Conservation (phyloP, 768 basidiomycete genomes). For the Suillus placidus region DNA sequence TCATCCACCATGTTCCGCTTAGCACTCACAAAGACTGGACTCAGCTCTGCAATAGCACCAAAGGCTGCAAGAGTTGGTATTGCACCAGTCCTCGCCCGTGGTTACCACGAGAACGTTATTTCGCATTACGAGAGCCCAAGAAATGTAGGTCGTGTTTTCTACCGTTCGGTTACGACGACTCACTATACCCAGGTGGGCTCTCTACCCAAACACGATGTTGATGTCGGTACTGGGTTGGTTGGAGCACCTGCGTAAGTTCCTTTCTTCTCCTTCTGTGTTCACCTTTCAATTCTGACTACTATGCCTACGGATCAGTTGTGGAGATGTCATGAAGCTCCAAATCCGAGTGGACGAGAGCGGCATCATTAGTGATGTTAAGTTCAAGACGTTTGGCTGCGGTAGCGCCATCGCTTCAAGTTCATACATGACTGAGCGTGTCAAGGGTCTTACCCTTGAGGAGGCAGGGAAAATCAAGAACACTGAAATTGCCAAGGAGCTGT, state of each 20-base stretch:
- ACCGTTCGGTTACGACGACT: conserved; percentile 51
- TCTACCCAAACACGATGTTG: conserved; percentile 84
- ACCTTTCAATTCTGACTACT: conserved; percentile 19
- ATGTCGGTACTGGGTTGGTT: conserved; percentile 97
- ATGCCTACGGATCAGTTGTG: conserved; percentile 60
- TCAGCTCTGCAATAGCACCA: conserved; percentile 48
- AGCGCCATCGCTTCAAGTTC: conserved; percentile 97
- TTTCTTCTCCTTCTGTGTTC: conserved; percentile 1
- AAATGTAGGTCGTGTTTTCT: conserved; percentile 64
- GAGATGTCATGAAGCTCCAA: conserved; percentile 99
- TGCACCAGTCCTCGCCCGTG: conserved; percentile 61
- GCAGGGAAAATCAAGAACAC: conserved; percentile 98
- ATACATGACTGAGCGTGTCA: conserved; percentile 99
- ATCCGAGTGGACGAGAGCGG: conserved; percentile 95
- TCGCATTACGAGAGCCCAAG: conserved; percentile 97
- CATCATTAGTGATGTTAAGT: conserved; percentile 97
- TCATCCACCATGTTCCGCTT: conserved; percentile 70
- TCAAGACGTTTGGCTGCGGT: conserved; percentile 99
- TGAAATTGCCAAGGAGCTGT: conserved; percentile 97
- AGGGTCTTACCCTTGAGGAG: conserved; percentile 89
- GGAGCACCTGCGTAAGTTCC: conserved; percentile 89
- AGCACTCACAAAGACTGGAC: conserved; percentile 52
- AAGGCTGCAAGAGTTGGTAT: conserved; percentile 41
- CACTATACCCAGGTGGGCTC: conserved; percentile 88
- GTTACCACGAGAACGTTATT: conserved; percentile 95